Percentiles rank a stretch among this genome's conserved stretches.
These are phyloP conservation scores for Hyaloscypha bicolor DNA, from an alignment of 495 filamentous ascomycete species.

Conservation along the genomic window DNA sequence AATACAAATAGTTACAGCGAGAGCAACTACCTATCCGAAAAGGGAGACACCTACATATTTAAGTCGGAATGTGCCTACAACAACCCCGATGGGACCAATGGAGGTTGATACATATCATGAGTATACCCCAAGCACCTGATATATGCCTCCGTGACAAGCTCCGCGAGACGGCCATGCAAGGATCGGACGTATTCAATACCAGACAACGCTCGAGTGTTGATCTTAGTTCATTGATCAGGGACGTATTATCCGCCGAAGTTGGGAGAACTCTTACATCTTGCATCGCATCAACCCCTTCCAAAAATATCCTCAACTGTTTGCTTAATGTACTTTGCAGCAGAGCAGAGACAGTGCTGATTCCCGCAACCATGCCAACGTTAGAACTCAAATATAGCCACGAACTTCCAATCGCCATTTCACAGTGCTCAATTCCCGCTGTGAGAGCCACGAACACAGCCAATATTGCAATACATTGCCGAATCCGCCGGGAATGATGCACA, in stretches of 20 bases:
- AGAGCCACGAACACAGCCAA: constrained; percentile 59
- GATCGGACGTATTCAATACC: constrained; percentile 13
- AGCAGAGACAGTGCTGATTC: constrained; percentile 49
- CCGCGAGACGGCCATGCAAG: constrained; percentile 2
- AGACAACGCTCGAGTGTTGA: background rate
- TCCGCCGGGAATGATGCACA: constrained; percentile 64
- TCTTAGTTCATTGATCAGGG: background rate
- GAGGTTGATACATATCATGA: constrained; percentile 11
- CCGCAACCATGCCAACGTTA: constrained; percentile 54
- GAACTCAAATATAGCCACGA: constrained; percentile 54
- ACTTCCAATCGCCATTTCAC: constrained; percentile 57
- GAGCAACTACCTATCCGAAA: background rate
- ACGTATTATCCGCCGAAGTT: background rate
- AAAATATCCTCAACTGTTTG: constrained; percentile 16
- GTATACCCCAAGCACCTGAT: constrained; percentile 17
- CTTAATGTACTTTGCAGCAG: constrained; percentile 17
- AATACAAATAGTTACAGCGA: too few species aligned
- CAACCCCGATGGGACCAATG: background rate
- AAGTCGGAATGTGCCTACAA: background rate
- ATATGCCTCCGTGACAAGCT: constrained; percentile 15
- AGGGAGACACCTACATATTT: background rate
- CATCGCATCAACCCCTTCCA: background rate
- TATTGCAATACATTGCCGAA: constrained; percentile 56
- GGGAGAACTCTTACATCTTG: background rate
- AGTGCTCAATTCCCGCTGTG: constrained; percentile 50